Evolutionary conservation across 2,329 filamentous ascomycete species (phyloP), one percentile per base, ranked within the genome.

Genomic region (Fusarium bulbicola): DNA sequence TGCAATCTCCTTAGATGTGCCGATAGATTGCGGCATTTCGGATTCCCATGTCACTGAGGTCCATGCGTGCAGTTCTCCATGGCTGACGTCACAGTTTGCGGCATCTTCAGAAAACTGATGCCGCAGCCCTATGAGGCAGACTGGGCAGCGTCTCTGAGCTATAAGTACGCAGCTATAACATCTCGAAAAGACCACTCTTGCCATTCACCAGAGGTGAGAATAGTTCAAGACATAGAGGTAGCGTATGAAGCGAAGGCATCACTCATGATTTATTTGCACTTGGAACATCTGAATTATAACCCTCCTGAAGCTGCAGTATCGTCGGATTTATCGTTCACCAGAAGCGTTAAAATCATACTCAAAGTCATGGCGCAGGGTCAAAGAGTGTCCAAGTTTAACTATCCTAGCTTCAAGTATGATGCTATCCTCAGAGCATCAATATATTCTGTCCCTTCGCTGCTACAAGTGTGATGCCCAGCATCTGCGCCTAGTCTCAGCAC

Each of bases 161-260:
- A 18, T 45, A 2, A 12, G 18, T 21, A 16, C 3, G 20, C 15
- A 58, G 10, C 8, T 12, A 15, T 20, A 15, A 15, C 32, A n/a
- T 7, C 18, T 20, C 6, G 8, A 18, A 20, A 26, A 4, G 6
- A 36, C 6, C 16, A 20, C 2, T 15, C 3, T 11, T 36, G 0
- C 7, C 7, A 16, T 15, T 9, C 0, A 12, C 3, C 4, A 26
- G 7, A 3, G 1, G 1, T 4, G 20, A 6, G 13, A 21, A 6
- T 4, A 13, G 4, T 8, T 0, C 0, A 9, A 30, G 10, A 3
- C 12, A 24, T 26, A 15, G 14, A 8, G 3, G 10, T 3, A 26
- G 6, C 6, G 4, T 11, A 52, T 11, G 5, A 13, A 26, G 2
- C 7, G 0, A 53, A 53, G 4, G 16, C 5, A 21, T 13, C 18